A percentile compares a stretch with the other conserved stretches of the same genome.
Conservation (phyloP, 2,329 filamentous ascomycete species). For the Xylariomycetidae sp. region DNA sequence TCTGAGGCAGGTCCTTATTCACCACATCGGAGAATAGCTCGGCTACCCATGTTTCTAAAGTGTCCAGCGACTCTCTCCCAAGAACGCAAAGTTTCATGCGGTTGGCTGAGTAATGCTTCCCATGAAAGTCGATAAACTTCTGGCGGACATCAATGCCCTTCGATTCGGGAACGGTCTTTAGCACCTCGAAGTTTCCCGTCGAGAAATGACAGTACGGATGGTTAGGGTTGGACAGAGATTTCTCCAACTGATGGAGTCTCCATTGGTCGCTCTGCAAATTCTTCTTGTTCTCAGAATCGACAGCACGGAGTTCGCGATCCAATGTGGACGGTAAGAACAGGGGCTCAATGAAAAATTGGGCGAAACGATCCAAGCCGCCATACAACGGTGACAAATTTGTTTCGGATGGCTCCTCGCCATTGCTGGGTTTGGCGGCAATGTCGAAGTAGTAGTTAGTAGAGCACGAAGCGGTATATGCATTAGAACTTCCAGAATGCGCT, state of each 20-base stretch:
- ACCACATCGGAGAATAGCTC: slow-evolving; percentile 77
- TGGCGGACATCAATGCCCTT: slow-evolving; percentile 79
- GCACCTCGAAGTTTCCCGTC: slow-evolving; percentile 80
- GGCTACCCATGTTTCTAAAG: slow-evolving; percentile 76
- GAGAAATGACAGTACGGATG: slow-evolving; percentile 91
- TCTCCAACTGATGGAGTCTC: slow-evolving; percentile 83
- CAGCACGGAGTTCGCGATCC: slow-evolving; percentile 80
- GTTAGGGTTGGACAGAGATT: slow-evolving; percentile 78
- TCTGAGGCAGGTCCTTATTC: slow-evolving; percentile 71
- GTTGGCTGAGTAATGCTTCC: slow-evolving; percentile 87
- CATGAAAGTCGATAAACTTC: slow-evolving; percentile 90
- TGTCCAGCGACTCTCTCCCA: slow-evolving; percentile 75
- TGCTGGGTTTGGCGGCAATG: slow-evolving; percentile 73
- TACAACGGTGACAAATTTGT: slow-evolving; percentile 59
- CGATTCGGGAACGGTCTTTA: slow-evolving; percentile 77
- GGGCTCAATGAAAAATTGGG: slow-evolving; percentile 88
- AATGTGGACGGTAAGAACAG: slow-evolving; percentile 81
- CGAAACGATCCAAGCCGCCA: slow-evolving; percentile 84
- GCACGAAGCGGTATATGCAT: slow-evolving; percentile 88
- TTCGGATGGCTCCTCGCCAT: slow-evolving; percentile 51
- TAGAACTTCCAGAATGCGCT: slow-evolving; percentile 84
- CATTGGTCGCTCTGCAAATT: slow-evolving; percentile 88
- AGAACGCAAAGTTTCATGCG: slow-evolving; percentile 88
- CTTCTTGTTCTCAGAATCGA: slow-evolving; percentile 97
- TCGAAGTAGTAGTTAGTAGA: slow-evolving; percentile 99